Evolutionary conservation across 2,329 filamentous ascomycete genomes (phyloP).

Genomic region (Penicillium sp.): DNA sequence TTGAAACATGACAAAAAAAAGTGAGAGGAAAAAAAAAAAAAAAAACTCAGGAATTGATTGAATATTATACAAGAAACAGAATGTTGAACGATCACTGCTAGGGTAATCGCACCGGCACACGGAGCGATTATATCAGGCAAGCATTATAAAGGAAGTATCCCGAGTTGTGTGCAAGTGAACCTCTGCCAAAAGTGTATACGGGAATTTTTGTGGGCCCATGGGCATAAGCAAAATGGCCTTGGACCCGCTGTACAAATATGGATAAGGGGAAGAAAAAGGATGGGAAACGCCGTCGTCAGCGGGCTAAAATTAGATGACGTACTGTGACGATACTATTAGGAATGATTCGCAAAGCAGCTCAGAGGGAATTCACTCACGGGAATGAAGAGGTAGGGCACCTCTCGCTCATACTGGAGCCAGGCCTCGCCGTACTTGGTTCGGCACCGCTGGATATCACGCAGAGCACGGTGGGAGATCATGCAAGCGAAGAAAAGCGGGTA

Average conservation of each 20-base stretch:
- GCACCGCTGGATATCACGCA: slow-evolving; percentile 74
- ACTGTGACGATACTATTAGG: slow-evolving; percentile 17
- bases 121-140: slow-evolving; percentile 6
- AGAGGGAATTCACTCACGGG: slow-evolving; percentile 51
- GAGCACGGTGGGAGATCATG: slow-evolving; percentile 79
- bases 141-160: slow-evolving; percentile 19
- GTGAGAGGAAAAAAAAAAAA: not conserved
- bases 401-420: slow-evolving; percentile 77
- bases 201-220: slow-evolving; percentile 10
- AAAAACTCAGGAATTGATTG: slow-evolving; percentile 12
- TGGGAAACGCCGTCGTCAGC: not conserved
- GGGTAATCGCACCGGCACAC: not conserved
- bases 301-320: slow-evolving; percentile 30
- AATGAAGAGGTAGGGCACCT: slow-evolving; percentile 82
- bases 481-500: slow-evolving; percentile 76
- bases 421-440: slow-evolving; percentile 76
- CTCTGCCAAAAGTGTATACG: slow-evolving; percentile 1
- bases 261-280: not conserved
- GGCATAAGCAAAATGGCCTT: slow-evolving; percentile 1
- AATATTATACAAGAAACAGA: slow-evolving; percentile 30
- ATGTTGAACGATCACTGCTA: slow-evolving; percentile 3
- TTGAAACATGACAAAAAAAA: not conserved
- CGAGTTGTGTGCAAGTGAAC: slow-evolving; percentile 9
- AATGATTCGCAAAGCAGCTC: not conserved
- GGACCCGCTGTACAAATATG: slow-evolving; percentile 14